Base-by-base conservation (phyloP, 495 filamentous ascomycete species). In the Tirmania nivea region DNA sequence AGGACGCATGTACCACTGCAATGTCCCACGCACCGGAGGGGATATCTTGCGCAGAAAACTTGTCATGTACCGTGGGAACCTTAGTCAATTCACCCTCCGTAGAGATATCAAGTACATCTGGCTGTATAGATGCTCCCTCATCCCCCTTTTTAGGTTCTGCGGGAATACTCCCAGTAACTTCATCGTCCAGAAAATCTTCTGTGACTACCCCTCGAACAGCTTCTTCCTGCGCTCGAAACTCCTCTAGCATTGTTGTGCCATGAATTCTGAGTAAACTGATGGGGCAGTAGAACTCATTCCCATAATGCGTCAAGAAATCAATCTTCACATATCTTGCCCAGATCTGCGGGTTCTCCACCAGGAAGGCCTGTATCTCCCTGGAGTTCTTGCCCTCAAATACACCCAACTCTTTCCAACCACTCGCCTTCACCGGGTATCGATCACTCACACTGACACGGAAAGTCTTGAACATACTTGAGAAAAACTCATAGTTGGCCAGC, bases 241-340 rank as follows among this genome's bases (percentile, higher is more conserved):
- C 83, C 58, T 97, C 87, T 68, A 97, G 76, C 90, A 96, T 95
- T 9, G 89, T 86, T 31, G 85, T 94, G 12, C 90, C 90, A 68
- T 97, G 90, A 10, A 95, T 82, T 49, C 90, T 78, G 35, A 97
- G 71, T 17, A 97, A 68, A 60, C 86, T 94, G 36, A 97, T 67
- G 3, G 90, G 90, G 57, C 90, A 97, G 68, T 89, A 97, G 64
- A 84, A 96, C 63, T 97, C 90, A 62, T 86, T 85, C 11, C 90
- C 90, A 68, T 89, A 96, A 64, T 97, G 90, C 7, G 75, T 86
- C 55, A 97, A 68, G 57, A 95, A 86, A 67, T 97, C 90, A 56
- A 96, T 75, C 35, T 84, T 76, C 25, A 97, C 63, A 67, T 96
- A 97, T 54, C 87, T 77, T 53, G 90, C 87, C 82, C 90, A 97